These are phyloP conservation scores for Botrytis pseudocinerea DNA, from an alignment of 2,329 filamentous ascomycete species.

Conservation along the genomic window DNA sequence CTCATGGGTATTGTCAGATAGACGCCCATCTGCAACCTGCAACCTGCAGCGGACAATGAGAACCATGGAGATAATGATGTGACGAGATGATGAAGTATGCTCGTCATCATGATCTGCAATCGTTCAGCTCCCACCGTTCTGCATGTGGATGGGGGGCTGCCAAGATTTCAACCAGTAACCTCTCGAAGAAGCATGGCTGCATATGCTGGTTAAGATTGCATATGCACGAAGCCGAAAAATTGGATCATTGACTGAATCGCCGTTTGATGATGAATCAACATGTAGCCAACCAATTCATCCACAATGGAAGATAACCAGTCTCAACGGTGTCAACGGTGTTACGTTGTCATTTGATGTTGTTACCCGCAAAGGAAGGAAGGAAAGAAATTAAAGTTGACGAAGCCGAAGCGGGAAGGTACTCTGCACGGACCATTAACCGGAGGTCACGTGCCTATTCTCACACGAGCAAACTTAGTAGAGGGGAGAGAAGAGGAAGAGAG, in stretches of 20 bases:
- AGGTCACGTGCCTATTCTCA: not conserved
- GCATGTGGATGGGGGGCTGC: not conserved
- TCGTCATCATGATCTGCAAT: not conserved
- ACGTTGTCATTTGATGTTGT: not conserved
- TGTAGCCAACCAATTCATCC: not conserved
- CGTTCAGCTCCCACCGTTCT: not conserved
- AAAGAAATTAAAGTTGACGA: not conserved
- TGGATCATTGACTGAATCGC: not conserved
- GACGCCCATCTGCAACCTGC: not conserved
- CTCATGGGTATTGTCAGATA: not conserved
- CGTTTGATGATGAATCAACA: not conserved
- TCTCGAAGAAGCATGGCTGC: not conserved
- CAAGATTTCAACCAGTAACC: too few species aligned
- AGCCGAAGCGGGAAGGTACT: not conserved
- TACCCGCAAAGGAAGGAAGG: not conserved
- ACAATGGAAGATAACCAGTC: not conserved
- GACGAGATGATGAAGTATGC: not conserved
- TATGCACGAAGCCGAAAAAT: not conserved
- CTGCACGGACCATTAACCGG: not conserved
- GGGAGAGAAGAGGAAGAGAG: not conserved
- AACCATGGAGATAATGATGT: fast-evolving
- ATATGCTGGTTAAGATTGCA: not conserved
- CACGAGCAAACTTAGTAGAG: not conserved
- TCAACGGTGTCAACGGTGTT: not conserved
- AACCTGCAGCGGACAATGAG: not conserved